Base-by-base conservation (phyloP, 1,284 basidiomycete genomes). In the Termitomyces sp. region DNA sequence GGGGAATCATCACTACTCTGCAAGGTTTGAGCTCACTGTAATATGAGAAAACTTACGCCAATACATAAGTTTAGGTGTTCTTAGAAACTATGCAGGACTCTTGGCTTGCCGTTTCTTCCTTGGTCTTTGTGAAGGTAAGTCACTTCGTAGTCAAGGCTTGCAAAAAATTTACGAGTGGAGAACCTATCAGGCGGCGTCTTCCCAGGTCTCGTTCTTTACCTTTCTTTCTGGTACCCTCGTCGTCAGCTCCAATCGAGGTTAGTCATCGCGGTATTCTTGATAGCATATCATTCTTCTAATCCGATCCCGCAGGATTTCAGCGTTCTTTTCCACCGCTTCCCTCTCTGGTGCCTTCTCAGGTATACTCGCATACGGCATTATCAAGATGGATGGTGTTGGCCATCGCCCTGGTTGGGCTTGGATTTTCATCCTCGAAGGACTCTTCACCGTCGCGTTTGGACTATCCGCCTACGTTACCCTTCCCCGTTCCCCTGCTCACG, bases 51-150 rank as follows among this genome's bases (percentile, higher is more conserved):
- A n/a, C 24, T 16, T 28, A 30, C 6, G n/a, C 24, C n/a, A 30
- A 43, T 16, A 2, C 13, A 38, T 30, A 3, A 10, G 43, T 28
- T n/a, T 79, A 54, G 81, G 86, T 13, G 62, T 79, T 5, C 79
- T 86, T 2, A 70, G 64, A 21, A 74, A 62, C 30, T 84, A 83
- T 57, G 53, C 64, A 0, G 79, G 79, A 8, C 71, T 88, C 0
- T 67, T 86, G 5, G 76, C 72, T 1, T 79, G 79, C 45, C 77
- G 86, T 1, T 84, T 87, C 68, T 83, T 86, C 66, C 68, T 87
- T 9, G 85, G 85, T 10, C 62, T 85, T n/a, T 60, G 79, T 34
- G 83, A 86, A 72, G 84, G 81, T 76, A 59, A 46, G 59, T 46
- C 16, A 4, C 39, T 14, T 30, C 5, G 21, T 18, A 34, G 19